Conservation (phyloP, 2,329 filamentous ascomycete genomes). For the Ophiocordyceps camponoti-rufipedis region DNA sequence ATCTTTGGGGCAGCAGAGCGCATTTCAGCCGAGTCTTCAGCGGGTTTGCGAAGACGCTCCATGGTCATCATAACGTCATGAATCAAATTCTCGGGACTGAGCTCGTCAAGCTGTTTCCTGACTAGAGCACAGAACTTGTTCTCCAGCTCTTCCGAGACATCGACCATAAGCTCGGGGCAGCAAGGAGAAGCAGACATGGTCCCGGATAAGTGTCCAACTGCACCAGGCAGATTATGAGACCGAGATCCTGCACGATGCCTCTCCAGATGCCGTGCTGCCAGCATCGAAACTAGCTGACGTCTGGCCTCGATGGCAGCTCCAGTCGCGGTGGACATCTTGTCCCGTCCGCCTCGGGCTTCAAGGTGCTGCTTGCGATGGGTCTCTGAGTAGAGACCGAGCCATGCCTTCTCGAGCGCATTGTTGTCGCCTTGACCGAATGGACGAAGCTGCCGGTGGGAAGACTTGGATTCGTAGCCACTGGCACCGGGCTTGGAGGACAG, state of each 20-base stretch:
- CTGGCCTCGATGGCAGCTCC: conserved; percentile 6
- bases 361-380: conserved; percentile 29
- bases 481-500: conserved; percentile 46
- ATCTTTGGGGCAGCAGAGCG: conserved; percentile 2
- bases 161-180: conserved; percentile 27
- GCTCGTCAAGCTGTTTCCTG: conserved; percentile 18
- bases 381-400: conserved; percentile 41
- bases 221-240: not conserved
- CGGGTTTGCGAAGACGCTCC: conserved; percentile 3
- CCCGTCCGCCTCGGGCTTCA: conserved; percentile 8
- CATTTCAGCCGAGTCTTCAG: not conserved
- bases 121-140: conserved; percentile 30
- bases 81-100: conserved; percentile 25
- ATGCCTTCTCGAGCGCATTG: conserved; percentile 59
- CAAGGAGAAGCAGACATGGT: conserved; percentile 26
- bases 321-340: conserved; percentile 13
- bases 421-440: conserved; percentile 72
- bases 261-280: conserved; percentile 27
- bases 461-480: conserved; percentile 28
- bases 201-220: conserved; percentile 8
- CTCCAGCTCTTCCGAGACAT: conserved; percentile 28
- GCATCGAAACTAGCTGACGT: conserved; percentile 20
- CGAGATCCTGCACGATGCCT: conserved; percentile 19
- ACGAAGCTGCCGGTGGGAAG: conserved; percentile 43
- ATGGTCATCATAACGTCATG: conserved; percentile 24